Conservation (phyloP, 208 protist species). For the Wallacemonas rigidus region DNA sequence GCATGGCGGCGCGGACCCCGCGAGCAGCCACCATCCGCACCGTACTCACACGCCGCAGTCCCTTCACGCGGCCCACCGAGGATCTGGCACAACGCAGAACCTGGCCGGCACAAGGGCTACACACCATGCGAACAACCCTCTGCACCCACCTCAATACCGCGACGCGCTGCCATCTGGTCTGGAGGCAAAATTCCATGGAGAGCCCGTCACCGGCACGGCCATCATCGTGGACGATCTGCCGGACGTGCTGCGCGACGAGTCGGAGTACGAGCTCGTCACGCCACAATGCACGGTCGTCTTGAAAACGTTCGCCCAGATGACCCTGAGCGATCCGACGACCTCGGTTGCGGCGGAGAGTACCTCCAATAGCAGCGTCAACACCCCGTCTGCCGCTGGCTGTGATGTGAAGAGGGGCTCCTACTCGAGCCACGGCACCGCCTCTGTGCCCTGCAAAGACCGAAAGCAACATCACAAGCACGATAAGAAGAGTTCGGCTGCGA, state of each 20-base stretch:
- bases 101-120: background rate
- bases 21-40: background rate
- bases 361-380: background rate
- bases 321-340: background rate
- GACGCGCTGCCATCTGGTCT: constrained; percentile 5
- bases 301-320: background rate
- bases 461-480: background rate
- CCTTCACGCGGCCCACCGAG: background rate
- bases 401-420: background rate
- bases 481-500: background rate
- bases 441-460: background rate
- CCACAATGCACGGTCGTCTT: background rate
- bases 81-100: background rate
- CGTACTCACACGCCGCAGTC: background rate
- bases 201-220: constrained; percentile 2
- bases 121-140: background rate
- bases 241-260: background rate
- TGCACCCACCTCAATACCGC: background rate
- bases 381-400: background rate
- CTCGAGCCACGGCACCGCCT: background rate
- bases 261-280: constrained; percentile 1
- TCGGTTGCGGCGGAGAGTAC: background rate
- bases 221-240: constrained; percentile 3
- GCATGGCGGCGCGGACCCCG: background rate
- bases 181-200: constrained; percentile 1